Percentiles rank a stretch among this genome's conserved stretches.
phyloP scores from a whole-genome alignment of 768 basidiomycete species.

The Boletus sp. region DNA sequence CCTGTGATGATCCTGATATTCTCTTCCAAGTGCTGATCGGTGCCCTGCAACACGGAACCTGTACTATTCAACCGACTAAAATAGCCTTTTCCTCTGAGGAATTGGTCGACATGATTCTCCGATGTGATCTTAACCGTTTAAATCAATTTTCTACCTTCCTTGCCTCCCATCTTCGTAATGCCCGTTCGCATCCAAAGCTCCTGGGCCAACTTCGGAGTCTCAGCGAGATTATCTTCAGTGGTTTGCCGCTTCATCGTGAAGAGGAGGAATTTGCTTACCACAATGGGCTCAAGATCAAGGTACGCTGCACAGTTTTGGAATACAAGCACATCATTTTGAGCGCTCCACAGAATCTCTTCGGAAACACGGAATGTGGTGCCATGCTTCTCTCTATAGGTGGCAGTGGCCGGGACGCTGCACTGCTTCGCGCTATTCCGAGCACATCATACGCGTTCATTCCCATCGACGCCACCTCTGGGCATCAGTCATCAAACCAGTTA shows the following conservation, averaged over 20 bases:
- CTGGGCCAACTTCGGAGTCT: slow-evolving; percentile 54
- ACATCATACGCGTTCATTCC: slow-evolving; percentile 69
- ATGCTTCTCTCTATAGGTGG: slow-evolving; percentile 64
- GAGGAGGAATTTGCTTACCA: slow-evolving; percentile 71
- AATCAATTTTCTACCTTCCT: slow-evolving; percentile 76
- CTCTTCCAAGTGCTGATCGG: slow-evolving; percentile 57
- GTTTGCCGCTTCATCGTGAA: slow-evolving; percentile 61
- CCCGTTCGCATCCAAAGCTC: slow-evolving; percentile 59
- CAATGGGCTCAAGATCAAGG: slow-evolving; percentile 62
- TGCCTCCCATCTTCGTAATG: slow-evolving; percentile 56
- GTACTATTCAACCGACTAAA: slow-evolving; percentile 67
- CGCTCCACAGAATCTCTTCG: slow-evolving; percentile 64
- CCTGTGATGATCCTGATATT: slow-evolving; percentile 20
- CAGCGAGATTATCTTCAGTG: slow-evolving; percentile 65
- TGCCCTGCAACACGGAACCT: slow-evolving; percentile 67
- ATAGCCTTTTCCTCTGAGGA: slow-evolving; percentile 67
- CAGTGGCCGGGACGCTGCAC: slow-evolving; percentile 46
- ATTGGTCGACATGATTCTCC: slow-evolving; percentile 66
- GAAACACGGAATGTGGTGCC: slow-evolving; percentile 77
- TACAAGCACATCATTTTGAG: slow-evolving; percentile 21
- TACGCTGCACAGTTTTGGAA: slow-evolving; percentile 35
- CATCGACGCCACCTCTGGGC: slow-evolving; percentile 43
- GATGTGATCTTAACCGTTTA: slow-evolving; percentile 68
- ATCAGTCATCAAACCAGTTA: slow-evolving; percentile 55
- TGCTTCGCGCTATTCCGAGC: slow-evolving; percentile 58